Evolutionary conservation across 345 rosid species (phyloP), one percentile per base, ranked within the genome.

Genomic region (Euphorbia lathyris): DNA sequence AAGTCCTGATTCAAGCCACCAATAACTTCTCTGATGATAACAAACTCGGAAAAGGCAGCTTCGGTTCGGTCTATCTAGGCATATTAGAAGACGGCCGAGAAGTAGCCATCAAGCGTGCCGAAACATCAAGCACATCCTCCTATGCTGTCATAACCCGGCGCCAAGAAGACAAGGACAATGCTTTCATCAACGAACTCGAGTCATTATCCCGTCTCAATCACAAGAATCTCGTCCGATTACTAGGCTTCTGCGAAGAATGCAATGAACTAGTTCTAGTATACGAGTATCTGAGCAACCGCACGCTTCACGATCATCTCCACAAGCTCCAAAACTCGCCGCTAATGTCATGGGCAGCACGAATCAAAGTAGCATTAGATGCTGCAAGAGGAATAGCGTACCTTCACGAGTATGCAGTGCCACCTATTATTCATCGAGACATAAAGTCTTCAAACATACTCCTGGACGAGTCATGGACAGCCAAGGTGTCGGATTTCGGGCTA

Each of bases 81-180:
- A 71, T 68, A 29, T 62, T 93, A 43, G 80, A 74, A 2, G 98
- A 86, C 8, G 95, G 89, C 3, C 88, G 85, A 27, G 81, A 85
- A 22, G 86, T 93, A 3, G 98, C 98, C 0, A 76, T 93, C 73
- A 93, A 93, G 73, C 74, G 97, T 59, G 98, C 97, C 1, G 95
- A 87, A 63, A 38, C 3, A 19, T 80, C 65, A 22, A 48, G 14
- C 56, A 56, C 69, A 14, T 3, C 72, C 3, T 74, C 74, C 0
- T 66, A 66, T 9, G 81, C 80, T 2, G 51, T 69, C 0, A 47
- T 72, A 58, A 77, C 63, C 65, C 77, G 25, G 43, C 85, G 71
- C 22, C 86, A 82, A 61, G 87, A 84, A 58, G 95, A 93, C 73
- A 88, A 64, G 14, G 91, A 90, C 76, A 51, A 45, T 0, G 93